Conservation (phyloP, 305 asterid species). For the Vinca major region DNA sequence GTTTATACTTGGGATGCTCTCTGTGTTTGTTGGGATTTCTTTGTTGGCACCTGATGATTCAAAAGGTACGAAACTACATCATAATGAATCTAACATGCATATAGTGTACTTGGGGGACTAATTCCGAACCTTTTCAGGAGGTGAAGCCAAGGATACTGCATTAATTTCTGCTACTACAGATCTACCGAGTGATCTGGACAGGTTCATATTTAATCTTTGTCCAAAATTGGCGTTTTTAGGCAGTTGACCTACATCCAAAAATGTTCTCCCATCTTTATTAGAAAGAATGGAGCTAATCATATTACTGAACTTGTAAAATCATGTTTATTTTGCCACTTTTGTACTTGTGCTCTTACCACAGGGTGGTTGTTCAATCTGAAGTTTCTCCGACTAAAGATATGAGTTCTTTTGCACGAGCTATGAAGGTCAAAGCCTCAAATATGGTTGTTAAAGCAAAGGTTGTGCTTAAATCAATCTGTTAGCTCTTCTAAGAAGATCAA, state of each 20-base stretch:
- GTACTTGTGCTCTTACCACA: constrained; percentile 16
- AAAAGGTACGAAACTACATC: constrained; percentile 44
- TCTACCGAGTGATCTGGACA: constrained; percentile 51
- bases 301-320: not conserved
- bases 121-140: constrained; percentile 35
- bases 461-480: constrained; percentile 12
- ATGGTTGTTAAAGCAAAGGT: constrained; percentile 68
- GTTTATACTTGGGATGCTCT: constrained; percentile 79
- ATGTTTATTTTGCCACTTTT: not conserved
- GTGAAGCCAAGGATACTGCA: constrained; percentile 55
- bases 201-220: constrained; percentile 31
- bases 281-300: not conserved
- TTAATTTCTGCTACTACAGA: constrained; percentile 42
- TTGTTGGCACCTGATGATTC: constrained; percentile 91
- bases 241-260: not conserved
- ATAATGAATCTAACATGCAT: constrained; percentile 1
- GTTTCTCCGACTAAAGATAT: constrained; percentile 60
- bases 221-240: not conserved
- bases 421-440: constrained; percentile 44
- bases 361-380: constrained; percentile 40
- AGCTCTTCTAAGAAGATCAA: constrained; percentile 12
- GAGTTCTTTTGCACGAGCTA: constrained; percentile 42
- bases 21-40: constrained; percentile 86
- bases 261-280: not conserved
- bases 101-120: constrained; percentile 14